These are phyloP conservation scores for Pythium plurisporium DNA, from an alignment of 352 stramenopile genomes.

Conservation along the genomic window DNA sequence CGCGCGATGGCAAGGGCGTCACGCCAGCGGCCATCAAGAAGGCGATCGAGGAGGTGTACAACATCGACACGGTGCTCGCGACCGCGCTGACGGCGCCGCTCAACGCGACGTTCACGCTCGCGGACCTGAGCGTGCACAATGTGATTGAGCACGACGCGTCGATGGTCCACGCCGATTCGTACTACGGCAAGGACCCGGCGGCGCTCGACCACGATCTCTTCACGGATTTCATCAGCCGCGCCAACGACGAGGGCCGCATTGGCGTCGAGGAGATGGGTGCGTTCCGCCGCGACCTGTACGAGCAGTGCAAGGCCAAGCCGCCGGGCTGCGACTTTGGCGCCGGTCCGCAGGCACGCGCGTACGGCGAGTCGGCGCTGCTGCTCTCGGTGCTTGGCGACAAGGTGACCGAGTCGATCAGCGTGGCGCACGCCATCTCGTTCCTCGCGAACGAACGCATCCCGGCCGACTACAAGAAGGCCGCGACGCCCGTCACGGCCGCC, in stretches of 20 bases:
- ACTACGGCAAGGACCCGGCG: slow-evolving; percentile 30
- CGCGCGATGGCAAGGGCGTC: slow-evolving; percentile 2
- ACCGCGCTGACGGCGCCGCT: slow-evolving; percentile 8
- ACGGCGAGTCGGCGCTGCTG: slow-evolving; percentile 29
- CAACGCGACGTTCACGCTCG: slow-evolving; percentile 16
- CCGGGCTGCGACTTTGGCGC: slow-evolving; percentile 4
- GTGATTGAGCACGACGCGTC: slow-evolving; percentile 28
- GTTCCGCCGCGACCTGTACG: not conserved
- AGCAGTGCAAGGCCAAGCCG: not conserved
- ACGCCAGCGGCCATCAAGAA: not conserved
- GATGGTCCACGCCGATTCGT: slow-evolving; percentile 34
- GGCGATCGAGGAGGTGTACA: slow-evolving; percentile 21
- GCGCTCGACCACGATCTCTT: slow-evolving; percentile 23
- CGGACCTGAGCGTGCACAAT: slow-evolving; percentile 25
- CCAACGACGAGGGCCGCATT: not conserved
- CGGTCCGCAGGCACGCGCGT: slow-evolving; percentile 20
- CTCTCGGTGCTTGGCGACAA: slow-evolving; percentile 21
- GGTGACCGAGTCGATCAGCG: slow-evolving; percentile 15
- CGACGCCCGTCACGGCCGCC: slow-evolving; percentile 11
- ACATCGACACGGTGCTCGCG: slow-evolving; percentile 8
- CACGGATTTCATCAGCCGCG: slow-evolving; percentile 22
- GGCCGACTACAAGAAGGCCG: slow-evolving; percentile 20
- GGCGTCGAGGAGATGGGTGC: not conserved
- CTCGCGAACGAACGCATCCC: slow-evolving; percentile 31
- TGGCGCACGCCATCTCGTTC: slow-evolving; percentile 20